A percentile compares a stretch with the other conserved stretches of the same genome.
Evolutionary conservation across 2,329 filamentous ascomycete genomes (phyloP).

Genomic region (Sporothrix phasma): DNA sequence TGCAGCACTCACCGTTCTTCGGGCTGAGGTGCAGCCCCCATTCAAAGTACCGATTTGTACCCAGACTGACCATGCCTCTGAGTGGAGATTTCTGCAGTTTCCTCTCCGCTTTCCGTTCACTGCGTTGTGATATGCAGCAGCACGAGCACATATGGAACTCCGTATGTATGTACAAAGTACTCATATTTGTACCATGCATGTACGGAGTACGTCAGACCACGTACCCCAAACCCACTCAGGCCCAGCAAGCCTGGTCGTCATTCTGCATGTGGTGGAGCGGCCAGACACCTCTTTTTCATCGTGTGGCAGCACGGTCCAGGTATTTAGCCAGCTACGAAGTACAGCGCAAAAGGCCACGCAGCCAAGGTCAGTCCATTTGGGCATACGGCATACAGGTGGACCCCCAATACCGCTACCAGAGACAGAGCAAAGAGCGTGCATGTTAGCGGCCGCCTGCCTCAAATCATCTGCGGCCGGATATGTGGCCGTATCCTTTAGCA

Average conservation of each 20-base stretch:
- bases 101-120: not conserved
- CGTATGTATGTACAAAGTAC: too few relatives aligned
- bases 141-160: too few relatives aligned
- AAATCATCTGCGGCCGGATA: conserved; percentile 17
- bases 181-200: too few relatives aligned
- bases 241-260: conserved; percentile 9
- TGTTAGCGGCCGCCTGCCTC: conserved; percentile 4
- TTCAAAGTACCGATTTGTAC: not conserved
- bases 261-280: conserved; percentile 4
- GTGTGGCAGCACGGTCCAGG: not conserved
- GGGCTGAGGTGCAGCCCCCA: conserved; percentile 15
- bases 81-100: conserved; percentile 3
- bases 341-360: not conserved
- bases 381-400: not conserved
- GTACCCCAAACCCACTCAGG: conserved; percentile 7
- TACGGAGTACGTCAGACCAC: not conserved
- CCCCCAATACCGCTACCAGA: not conserved
- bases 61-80: not conserved
- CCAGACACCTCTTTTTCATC: not conserved
- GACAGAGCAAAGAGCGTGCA: not conserved
- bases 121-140: too few relatives aligned
- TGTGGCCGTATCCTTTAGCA: conserved; percentile 14
- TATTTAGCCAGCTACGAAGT: not conserved
- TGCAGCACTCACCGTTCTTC: conserved; percentile 8
- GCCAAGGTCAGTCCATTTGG: not conserved